Evolutionary conservation across 352 stramenopile genomes (phyloP).

Genomic region (Globisporangium cylindrosporum): DNA sequence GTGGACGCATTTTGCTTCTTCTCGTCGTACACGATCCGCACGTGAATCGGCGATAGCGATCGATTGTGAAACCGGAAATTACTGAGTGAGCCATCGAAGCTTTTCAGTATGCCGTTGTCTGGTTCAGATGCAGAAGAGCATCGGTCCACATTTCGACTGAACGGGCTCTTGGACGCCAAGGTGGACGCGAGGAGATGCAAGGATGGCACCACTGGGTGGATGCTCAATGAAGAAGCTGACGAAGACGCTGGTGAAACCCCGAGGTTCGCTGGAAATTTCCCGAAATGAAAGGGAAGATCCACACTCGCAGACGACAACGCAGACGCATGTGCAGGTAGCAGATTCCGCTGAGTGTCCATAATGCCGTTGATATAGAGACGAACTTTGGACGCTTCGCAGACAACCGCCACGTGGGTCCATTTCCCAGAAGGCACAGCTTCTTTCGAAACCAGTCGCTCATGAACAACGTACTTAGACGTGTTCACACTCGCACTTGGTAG

Average conservation of each 20-base stretch:
- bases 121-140: not conserved
- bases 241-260: not conserved
- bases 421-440: slow-evolving; percentile 45
- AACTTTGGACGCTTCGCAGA: slow-evolving; percentile 84
- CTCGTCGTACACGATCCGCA: slow-evolving; percentile 88
- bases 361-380: slow-evolving; percentile 89
- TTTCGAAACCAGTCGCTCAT: slow-evolving; percentile 76
- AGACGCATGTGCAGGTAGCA: slow-evolving; percentile 32
- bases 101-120: slow-evolving; percentile 19
- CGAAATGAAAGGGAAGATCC: slow-evolving; percentile 58
- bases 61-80: slow-evolving; percentile 90
- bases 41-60: slow-evolving; percentile 89
- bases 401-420: slow-evolving; percentile 87
- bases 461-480: slow-evolving; percentile 17
- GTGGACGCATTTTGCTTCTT: slow-evolving; percentile 28
- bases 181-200: slow-evolving; percentile 4
- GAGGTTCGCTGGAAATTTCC: slow-evolving; percentile 18
- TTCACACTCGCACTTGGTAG: not conserved
- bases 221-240: not conserved
- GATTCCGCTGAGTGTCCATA: slow-evolving; percentile 77
- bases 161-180: slow-evolving; percentile 5
- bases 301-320: slow-evolving; percentile 29
- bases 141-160: not conserved
- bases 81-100: slow-evolving; percentile 82
- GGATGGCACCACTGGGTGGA: not conserved